Evolutionary conservation across 179 eudicot genomes (phyloP).

Genomic region (Silene coronaria): DNA sequence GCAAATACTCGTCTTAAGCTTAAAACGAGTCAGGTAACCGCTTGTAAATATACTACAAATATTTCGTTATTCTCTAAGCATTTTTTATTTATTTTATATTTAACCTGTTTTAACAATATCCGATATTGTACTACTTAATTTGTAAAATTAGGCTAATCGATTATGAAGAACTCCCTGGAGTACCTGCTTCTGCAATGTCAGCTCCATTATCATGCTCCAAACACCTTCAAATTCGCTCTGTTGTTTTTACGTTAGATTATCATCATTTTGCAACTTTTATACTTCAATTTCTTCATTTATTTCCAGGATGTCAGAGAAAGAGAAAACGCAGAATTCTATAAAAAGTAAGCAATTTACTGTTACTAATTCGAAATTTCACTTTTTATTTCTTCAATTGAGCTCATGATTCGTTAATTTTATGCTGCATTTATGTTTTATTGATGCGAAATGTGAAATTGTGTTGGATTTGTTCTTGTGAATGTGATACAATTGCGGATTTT

Average conservation of each 20-base stretch:
- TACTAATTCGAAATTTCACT: not conserved
- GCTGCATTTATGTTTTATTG: not conserved
- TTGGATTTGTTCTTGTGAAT: constrained; percentile 28
- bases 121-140: too few species aligned
- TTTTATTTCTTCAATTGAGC: not conserved
- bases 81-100: too few species aligned
- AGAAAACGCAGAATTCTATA: constrained; percentile 23
- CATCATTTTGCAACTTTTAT: not conserved
- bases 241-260: not conserved
- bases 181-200: too few species aligned
- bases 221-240: too few species aligned
- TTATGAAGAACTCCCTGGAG: too few species aligned
- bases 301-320: constrained; percentile 26
- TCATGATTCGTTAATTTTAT: not conserved
- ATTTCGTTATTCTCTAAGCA: too few species aligned
- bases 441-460: constrained; percentile 8
- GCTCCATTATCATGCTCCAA: too few species aligned
- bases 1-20: too few species aligned
- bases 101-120: too few species aligned
- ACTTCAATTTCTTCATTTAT: not conserved
- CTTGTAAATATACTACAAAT: too few species aligned
- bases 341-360: constrained; percentile 19
- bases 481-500: constrained; percentile 29
- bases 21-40: too few species aligned
- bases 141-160: too few species aligned